phyloP scores from a whole-genome alignment of 1,284 basidiomycete species.

The Volvariella volvacea region DNA sequence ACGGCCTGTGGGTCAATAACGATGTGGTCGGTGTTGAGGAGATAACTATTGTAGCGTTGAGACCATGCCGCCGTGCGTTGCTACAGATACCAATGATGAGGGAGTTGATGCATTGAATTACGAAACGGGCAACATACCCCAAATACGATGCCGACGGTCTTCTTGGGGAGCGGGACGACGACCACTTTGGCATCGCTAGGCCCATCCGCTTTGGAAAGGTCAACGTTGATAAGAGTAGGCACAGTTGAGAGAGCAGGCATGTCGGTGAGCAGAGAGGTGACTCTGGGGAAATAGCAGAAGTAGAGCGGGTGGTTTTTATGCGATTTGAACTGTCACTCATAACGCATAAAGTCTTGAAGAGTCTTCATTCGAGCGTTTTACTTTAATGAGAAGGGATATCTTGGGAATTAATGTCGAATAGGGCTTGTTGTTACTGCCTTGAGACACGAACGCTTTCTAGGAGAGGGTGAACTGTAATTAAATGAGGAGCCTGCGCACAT shows the following conservation, averaged over 20 bases:
- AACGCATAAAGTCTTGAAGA: too few species aligned
- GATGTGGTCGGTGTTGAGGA: slow-evolving; percentile 8
- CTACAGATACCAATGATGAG: slow-evolving; percentile 1
- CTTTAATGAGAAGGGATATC: too few species aligned
- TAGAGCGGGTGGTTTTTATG: too few species aligned
- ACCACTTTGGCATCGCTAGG: slow-evolving; percentile 8
- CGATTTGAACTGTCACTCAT: too few species aligned
- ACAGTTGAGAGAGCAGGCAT: slow-evolving; percentile 3
- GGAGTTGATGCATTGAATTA: background rate
- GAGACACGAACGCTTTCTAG: too few species aligned
- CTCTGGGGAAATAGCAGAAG: too few species aligned
- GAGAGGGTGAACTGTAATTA: too few species aligned
- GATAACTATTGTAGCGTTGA: slow-evolving; percentile 12
- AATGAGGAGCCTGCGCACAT: too few species aligned
- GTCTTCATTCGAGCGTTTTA: too few species aligned
- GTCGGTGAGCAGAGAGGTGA: too few species aligned
- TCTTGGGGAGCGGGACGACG: slow-evolving; percentile 10
- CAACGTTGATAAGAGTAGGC: slow-evolving; percentile 1
- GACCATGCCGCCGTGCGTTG: slow-evolving; percentile 9
- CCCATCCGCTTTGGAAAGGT: slow-evolving; percentile 6
- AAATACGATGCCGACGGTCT: slow-evolving; percentile 9
- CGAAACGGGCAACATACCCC: slow-evolving; percentile 7
- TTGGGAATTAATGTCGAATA: too few species aligned
- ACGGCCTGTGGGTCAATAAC: slow-evolving; percentile 10
- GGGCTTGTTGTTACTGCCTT: too few species aligned